These are phyloP conservation scores for Calonectria hawksworthii DNA, from an alignment of 2,329 filamentous ascomycete species.

Conservation along the genomic window DNA sequence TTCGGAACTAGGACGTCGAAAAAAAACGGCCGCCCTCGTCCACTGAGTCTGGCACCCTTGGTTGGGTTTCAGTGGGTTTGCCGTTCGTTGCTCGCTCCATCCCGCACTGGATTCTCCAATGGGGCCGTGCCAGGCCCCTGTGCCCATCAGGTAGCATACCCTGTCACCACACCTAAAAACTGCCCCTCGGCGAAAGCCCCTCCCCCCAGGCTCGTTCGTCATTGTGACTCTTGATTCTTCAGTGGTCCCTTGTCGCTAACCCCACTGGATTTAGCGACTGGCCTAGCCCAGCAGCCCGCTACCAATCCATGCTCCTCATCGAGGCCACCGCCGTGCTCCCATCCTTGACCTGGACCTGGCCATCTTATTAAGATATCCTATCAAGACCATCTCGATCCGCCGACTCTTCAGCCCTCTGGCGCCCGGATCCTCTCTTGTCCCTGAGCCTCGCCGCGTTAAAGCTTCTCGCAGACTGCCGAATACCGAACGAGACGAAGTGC, in stretches of 20 bases:
- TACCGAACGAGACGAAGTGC: neutral
- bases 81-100: neutral
- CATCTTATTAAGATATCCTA: neutral
- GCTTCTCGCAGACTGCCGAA: neutral
- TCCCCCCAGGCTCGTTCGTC: slow-evolving; percentile 18
- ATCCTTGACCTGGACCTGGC: slow-evolving; percentile 12
- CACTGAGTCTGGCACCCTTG: slow-evolving; percentile 5
- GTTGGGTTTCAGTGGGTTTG: slow-evolving; percentile 18
- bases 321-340: neutral
- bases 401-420: neutral
- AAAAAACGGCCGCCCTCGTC: slow-evolving; percentile 16
- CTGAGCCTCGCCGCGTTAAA: neutral
- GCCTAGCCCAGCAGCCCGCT: neutral
- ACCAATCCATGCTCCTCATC: slow-evolving; percentile 10
- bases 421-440: neutral
- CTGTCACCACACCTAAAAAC: neutral
- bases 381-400: neutral
- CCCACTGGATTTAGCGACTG: slow-evolving; percentile 25
- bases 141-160: neutral
- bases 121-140: slow-evolving; percentile 1
- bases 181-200: neutral
- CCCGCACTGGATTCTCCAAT: slow-evolving; percentile 9
- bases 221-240: slow-evolving; percentile 19
- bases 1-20: slow-evolving; percentile 24
- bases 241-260: slow-evolving; percentile 6